Percentiles rank a stretch among this genome's conserved stretches.
These are phyloP conservation scores for Galerina sulciceps DNA, from an alignment of 768 basidiomycete genomes.

Conservation along the genomic window DNA sequence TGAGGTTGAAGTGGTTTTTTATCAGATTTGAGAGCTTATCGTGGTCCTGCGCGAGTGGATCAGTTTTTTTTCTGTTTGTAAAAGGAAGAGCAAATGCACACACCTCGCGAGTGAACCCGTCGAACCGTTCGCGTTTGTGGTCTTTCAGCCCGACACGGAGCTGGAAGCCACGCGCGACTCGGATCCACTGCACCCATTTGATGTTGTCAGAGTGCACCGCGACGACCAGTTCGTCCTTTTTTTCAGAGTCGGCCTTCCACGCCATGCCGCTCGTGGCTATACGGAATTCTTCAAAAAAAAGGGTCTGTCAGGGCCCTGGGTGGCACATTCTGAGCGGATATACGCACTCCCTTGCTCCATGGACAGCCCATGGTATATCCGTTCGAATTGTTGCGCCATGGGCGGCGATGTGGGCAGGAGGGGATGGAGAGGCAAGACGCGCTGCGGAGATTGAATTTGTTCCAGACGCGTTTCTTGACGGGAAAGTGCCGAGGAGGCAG, in stretches of 20 bases:
- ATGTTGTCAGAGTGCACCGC: constrained; percentile 75
- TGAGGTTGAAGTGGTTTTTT: constrained; percentile 86
- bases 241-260: constrained; percentile 81
- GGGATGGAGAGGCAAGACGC: constrained; percentile 34
- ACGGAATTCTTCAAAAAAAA: constrained; percentile 69
- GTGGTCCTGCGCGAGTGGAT: constrained; percentile 67
- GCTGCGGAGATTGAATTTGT: constrained; percentile 46
- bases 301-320: neutral
- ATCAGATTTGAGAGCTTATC: constrained; percentile 81
- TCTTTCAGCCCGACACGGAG: constrained; percentile 83
- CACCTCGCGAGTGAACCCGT: constrained; percentile 92
- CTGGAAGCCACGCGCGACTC: constrained; percentile 92
- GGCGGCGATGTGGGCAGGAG: constrained; percentile 5
- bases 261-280: constrained; percentile 90
- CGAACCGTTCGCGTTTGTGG: constrained; percentile 82
- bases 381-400: constrained; percentile 82
- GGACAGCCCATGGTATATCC: constrained; percentile 76
- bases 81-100: constrained; percentile 20
- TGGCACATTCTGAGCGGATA: neutral
- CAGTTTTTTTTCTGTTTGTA: neutral
- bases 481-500: too few relatives aligned
- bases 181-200: constrained; percentile 89
- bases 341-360: constrained; percentile 83
- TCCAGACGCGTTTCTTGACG: constrained; percentile 32
- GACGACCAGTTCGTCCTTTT: constrained; percentile 58